Base-by-base conservation (phyloP, 768 basidiomycete species). In the Chiua virens region DNA sequence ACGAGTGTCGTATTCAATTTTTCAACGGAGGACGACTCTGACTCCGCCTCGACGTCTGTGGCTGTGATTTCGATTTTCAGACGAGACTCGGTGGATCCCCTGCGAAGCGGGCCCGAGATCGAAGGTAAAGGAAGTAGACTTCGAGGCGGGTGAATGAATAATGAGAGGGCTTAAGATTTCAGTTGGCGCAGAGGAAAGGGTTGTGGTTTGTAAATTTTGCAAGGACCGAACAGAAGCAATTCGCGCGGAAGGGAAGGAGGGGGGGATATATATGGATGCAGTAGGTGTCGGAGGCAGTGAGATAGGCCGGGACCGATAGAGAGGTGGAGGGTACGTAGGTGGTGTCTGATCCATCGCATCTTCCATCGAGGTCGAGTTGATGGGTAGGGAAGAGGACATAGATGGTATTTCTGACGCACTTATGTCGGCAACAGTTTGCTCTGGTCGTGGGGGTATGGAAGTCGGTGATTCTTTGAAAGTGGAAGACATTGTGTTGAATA, bases 231-330 rank as follows among this genome's bases (percentile, higher is more conserved):
- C 54, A n/a, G 60, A 48, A 18, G 63, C 58, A 13, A 61, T 63
- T 18, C 60, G 56, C 21, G 49, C 52, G 11, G 36, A 28, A 27
- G 58, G 7, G 7, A 54, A 18, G 14, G 59, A 47, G 3, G 59
- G 14, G 30, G 68, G 55, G 5, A 57, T 60, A 25, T 47, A 59
- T 2, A 54, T 7, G 18, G 59, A 51, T 14, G 60, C 54, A 34
- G 64, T 70, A 8, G 69, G 69, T 13, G 69, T 70, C 11, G 65
- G n/a, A 3, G 69, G 69, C n/a, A 70, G 47, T 4, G 71, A 72
- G 25, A 70, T 67, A 27, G 71, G 67, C 21, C 54, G 58, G 10
- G 49, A 65, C 54, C 65, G 63, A 46, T 47, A 50, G 13, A 70
- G 62, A 40, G 56, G 61, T 23, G 69, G 69, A 4, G 71, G 71